Conservation (phyloP, 176 grass and related monocot genomes). For the Aechmea fasciata region DNA sequence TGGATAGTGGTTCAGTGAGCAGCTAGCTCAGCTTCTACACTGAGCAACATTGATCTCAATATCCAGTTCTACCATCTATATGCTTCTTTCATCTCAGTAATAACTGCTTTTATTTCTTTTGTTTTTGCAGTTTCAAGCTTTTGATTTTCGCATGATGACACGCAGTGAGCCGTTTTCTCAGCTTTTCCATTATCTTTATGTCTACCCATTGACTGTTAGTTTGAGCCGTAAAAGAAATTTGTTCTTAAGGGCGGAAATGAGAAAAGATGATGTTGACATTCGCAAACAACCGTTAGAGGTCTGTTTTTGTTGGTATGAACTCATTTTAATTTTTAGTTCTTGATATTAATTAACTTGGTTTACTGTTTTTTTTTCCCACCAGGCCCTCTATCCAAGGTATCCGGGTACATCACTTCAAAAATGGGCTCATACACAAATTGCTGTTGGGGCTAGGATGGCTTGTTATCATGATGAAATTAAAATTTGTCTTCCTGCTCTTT, state of each 20-base stretch:
- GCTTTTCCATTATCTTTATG: constrained; percentile 83
- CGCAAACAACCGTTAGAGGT: constrained; percentile 88
- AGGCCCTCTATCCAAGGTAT: constrained; percentile 85
- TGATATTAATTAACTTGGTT: neutral
- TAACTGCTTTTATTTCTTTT: neutral
- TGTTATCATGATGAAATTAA: constrained; percentile 98
- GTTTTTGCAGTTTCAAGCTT: constrained; percentile 68
- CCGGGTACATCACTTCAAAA: constrained; percentile 56
- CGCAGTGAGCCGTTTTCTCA: constrained; percentile 92
- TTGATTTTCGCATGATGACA: constrained; percentile 78
- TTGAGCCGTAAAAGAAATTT: constrained; percentile 96
- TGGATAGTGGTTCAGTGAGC: neutral
- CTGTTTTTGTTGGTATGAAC: constrained; percentile 15
- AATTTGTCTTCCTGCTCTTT: constrained; percentile 78
- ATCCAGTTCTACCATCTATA: neutral
- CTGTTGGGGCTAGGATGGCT: constrained; percentile 62
- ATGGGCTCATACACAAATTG: constrained; percentile 85
- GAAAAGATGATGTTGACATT: constrained; percentile 89
- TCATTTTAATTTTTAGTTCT: constrained; percentile 16
- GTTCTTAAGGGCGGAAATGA: constrained; percentile 80
- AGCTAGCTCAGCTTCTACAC: neutral
- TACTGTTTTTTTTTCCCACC: constrained; percentile 15
- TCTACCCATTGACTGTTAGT: constrained; percentile 85
- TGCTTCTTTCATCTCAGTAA: neutral
- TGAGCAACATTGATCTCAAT: neutral